Conservation (phyloP, 73 alveolate species). For the Tetrahymena thermophila region DNA sequence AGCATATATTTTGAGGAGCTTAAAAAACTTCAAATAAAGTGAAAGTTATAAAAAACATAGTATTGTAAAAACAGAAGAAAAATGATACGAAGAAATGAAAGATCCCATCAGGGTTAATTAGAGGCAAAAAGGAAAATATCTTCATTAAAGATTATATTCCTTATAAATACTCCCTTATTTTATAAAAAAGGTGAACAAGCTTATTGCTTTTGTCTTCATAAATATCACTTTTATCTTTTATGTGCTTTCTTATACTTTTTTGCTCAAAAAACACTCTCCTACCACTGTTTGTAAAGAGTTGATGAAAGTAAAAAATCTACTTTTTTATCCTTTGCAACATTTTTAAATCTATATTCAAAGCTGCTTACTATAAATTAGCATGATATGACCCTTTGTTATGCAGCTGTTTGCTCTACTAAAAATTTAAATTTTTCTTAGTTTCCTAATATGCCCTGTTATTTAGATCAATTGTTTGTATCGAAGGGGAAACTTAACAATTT, state of each 20-base stretch:
- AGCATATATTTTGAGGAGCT: neutral
- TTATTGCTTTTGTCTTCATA: neutral
- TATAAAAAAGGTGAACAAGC: neutral
- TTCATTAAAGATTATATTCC: neutral
- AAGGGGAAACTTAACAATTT: no score
- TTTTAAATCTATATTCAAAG: neutral
- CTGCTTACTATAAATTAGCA: neutral
- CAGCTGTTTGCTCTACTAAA: no score
- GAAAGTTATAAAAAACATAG: neutral
- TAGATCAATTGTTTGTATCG: neutral
- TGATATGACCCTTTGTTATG: neutral
- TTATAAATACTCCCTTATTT: neutral
- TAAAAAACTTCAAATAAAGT: neutral
- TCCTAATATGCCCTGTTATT: neutral
- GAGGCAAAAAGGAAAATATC: neutral
- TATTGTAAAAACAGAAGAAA: neutral
- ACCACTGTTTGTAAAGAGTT: neutral
- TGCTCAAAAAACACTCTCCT: neutral
- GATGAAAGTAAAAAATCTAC: neutral
- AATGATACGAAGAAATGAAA: neutral
- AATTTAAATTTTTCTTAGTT: neutral
- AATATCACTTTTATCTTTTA: neutral
- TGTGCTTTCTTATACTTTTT: neutral
- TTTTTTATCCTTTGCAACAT: neutral
- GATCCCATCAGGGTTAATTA: neutral